Evolutionary conservation across 768 basidiomycete genomes (phyloP).

Genomic region (Russula olivacea): DNA sequence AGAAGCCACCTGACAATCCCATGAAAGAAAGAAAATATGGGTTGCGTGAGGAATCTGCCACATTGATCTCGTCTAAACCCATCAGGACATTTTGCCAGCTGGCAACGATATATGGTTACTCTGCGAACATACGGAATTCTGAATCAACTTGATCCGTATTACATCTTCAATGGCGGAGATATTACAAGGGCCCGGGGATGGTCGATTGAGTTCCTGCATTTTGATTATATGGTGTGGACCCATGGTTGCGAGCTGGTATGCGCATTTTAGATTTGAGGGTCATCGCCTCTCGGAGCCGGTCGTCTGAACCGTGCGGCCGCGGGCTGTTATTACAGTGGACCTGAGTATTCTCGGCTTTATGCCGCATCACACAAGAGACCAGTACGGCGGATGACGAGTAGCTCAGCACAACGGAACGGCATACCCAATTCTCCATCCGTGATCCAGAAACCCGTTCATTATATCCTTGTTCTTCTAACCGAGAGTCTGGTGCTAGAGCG

Average conservation of each 20-base stretch:
- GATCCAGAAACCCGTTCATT: too few species aligned
- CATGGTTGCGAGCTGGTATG: not conserved
- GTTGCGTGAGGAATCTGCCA: not conserved
- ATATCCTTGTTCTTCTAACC: too few species aligned
- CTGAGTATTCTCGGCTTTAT: not conserved
- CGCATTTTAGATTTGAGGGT: constrained; percentile 2
- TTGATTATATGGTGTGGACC: not conserved
- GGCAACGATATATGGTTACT: not conserved
- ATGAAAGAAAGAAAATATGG: not conserved
- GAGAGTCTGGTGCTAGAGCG: too few species aligned
- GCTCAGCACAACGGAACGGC: too few species aligned
- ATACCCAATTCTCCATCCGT: too few species aligned
- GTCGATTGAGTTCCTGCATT: not conserved
- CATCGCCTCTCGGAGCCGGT: not conserved
- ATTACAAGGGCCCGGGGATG: not conserved
- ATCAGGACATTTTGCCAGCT: constrained; percentile 5
- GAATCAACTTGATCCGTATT: not conserved
- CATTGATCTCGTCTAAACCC: not conserved
- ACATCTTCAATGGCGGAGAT: not conserved
- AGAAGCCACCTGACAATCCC: not conserved
- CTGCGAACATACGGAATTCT: not conserved
- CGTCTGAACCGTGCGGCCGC: constrained; percentile 7
- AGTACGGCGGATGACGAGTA: too few species aligned
- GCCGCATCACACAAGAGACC: too few species aligned
- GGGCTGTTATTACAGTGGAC: not conserved